phyloP scores from a whole-genome alignment of 2,329 filamentous ascomycete genomes.

The Xylariaceae sp. region DNA sequence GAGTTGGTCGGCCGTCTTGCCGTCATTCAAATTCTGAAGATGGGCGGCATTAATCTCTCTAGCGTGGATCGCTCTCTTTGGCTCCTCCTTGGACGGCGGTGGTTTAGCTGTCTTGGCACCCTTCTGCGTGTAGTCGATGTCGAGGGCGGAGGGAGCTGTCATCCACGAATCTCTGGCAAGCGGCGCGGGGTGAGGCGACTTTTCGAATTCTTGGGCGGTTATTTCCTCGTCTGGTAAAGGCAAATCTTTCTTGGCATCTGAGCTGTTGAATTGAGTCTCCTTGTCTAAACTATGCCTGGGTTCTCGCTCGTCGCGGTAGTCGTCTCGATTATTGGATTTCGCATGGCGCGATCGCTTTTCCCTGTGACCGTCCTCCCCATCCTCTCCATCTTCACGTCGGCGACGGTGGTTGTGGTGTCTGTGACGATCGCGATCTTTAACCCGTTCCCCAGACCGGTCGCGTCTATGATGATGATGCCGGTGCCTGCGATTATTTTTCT shows the following conservation, averaged over 20 bases:
- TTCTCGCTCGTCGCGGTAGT: constrained; percentile 24
- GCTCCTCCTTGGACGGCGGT: constrained; percentile 48
- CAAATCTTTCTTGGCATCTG: constrained; percentile 46
- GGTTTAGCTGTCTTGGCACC: constrained; percentile 50
- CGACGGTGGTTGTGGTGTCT: constrained; percentile 31
- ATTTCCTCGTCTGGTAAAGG: constrained; percentile 49
- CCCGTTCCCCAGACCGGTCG: constrained; percentile 29
- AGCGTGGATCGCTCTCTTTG: constrained; percentile 67
- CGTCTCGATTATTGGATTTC: constrained; percentile 33
- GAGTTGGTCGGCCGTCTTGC: constrained; percentile 48
- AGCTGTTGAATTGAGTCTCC: constrained; percentile 36
- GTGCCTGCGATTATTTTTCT: constrained; percentile 40
- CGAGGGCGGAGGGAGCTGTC: constrained; percentile 75
- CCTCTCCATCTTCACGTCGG: constrained; percentile 36
- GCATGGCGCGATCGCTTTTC: constrained; percentile 60
- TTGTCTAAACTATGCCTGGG: constrained; percentile 32
- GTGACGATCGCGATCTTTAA: constrained; percentile 39
- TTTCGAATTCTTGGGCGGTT: constrained; percentile 25
- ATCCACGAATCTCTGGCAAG: constrained; percentile 86
- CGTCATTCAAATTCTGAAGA: constrained; percentile 55
- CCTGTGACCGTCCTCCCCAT: constrained; percentile 48
- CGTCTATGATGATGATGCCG: constrained; percentile 42
- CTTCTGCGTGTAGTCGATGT: constrained; percentile 75
- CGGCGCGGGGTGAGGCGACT: constrained; percentile 30
- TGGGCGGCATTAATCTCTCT: constrained; percentile 72